Base-by-base conservation (phyloP, 148 eudicot species). In the Vaccinium corymbosum region DNA sequence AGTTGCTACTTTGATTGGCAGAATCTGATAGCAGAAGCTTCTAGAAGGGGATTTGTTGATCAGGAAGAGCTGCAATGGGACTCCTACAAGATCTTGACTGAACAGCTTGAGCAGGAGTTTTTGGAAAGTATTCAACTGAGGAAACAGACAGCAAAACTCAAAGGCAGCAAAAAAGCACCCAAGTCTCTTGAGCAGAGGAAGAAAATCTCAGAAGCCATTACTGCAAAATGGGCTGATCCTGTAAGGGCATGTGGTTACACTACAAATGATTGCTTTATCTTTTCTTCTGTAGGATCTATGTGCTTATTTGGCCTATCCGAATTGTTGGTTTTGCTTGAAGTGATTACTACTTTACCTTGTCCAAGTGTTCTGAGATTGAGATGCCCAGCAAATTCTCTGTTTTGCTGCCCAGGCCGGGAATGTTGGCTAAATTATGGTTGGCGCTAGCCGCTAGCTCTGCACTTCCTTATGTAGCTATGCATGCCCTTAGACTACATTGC, bases 221-320 rank as follows among this genome's bases (percentile, higher is more conserved):
- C 94, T 85, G 97, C 99, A 79, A 94, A 94, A 87, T 96, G 99
- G 99, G 94, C 98, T 55, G 99, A 96, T 88, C 99, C 99, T 77
- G 99, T 96, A 90, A 91, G 97, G 68, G 55, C 50, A 83, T 82
- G 46, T 42, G 27, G 19, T 74, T 25, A 61, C 25, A 61, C 50
- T 59, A n/a, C 27, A 20, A 57, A 2, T 11, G 6, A n/a, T 70
- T 72, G 59, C 80, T 22, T 22, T 12, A 62, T 6, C 49, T n/a
- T 85, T 73, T 57, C 80, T 76, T 1, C 9, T 55, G 51, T 75
- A 22, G 79, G 52, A 56, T 70, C 27, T 56, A 20, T 73, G 83
- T 85, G 19, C 70, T 71, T 57, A 8, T 80, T 56, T 70, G 68
- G 49, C 32, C 3, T 29, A 68, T 51, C 25, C 57, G 46, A 35